phyloP scores from a whole-genome alignment of 2,329 filamentous ascomycete genomes.

The Cordyceps cateniannulata region DNA sequence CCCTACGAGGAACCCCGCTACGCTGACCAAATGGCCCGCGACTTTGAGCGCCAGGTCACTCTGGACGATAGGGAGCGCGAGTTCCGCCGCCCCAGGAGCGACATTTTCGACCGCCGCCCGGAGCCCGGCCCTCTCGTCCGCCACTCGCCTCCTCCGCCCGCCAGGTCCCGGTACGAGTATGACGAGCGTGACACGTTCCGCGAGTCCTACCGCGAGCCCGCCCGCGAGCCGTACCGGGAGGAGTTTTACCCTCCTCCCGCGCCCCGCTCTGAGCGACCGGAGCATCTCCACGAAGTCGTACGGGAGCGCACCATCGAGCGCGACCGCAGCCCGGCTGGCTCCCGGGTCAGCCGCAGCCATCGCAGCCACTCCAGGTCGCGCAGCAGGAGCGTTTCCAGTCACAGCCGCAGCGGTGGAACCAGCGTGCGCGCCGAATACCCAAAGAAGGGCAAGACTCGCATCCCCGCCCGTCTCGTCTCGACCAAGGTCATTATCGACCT shows the following conservation, averaged over 20 bases:
- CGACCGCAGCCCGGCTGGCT: slow-evolving; percentile 32
- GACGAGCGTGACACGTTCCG: slow-evolving; percentile 54
- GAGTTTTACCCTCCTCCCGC: slow-evolving; percentile 60
- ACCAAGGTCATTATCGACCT: slow-evolving; percentile 76
- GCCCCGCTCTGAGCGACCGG: slow-evolving; percentile 53
- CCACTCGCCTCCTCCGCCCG: slow-evolving; percentile 1
- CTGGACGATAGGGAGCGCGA: slow-evolving; percentile 45
- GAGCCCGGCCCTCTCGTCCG: slow-evolving; percentile 39
- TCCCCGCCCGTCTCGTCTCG: slow-evolving; percentile 74
- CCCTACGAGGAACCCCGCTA: slow-evolving; percentile 48
- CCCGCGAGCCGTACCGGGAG: slow-evolving; percentile 32
- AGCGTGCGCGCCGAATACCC: slow-evolving; percentile 59
- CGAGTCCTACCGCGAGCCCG: slow-evolving; percentile 36
- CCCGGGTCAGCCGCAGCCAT: slow-evolving; percentile 32
- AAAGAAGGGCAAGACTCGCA: slow-evolving; percentile 83
- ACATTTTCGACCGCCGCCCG: slow-evolving; percentile 79
- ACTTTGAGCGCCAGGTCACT: slow-evolving; percentile 49
- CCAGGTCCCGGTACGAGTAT: slow-evolving; percentile 29
- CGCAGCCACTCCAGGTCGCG: slow-evolving; percentile 27
- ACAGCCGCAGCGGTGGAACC: slow-evolving; percentile 43
- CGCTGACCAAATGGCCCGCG: slow-evolving; percentile 19
- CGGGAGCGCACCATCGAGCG: slow-evolving; percentile 39
- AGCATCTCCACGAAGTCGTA: slow-evolving; percentile 57
- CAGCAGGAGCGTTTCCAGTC: slow-evolving; percentile 38
- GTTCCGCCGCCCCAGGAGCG: slow-evolving; percentile 58